A percentile compares a stretch with the other conserved stretches of the same genome.
phyloP scores from a whole-genome alignment of 148 eudicot genomes.

The Cornus florida region DNA sequence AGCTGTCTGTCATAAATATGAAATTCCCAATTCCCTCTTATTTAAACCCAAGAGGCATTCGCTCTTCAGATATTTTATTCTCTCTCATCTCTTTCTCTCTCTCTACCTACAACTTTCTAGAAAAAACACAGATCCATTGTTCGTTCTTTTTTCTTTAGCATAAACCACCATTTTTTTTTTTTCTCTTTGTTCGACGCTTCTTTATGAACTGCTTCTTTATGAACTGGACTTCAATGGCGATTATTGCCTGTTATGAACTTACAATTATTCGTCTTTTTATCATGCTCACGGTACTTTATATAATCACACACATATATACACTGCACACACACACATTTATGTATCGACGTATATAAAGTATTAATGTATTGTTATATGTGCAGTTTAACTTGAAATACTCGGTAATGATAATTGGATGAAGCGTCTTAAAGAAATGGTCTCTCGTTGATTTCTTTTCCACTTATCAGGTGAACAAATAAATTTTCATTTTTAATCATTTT shows the following conservation, averaged over 20 bases:
- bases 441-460: background rate
- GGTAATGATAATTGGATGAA: background rate
- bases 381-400: background rate
- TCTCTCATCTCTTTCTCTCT: conserved; percentile 9
- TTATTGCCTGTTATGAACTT: background rate
- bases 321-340: background rate
- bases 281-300: background rate
- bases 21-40: background rate
- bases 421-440: conserved; percentile 4
- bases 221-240: background rate
- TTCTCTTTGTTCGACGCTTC: background rate
- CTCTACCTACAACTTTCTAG: background rate
- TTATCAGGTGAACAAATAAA: background rate
- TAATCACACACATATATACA: background rate
- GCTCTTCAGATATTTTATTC: conserved; percentile 8
- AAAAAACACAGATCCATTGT: background rate
- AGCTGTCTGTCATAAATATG: background rate
- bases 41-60: background rate
- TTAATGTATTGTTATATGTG: background rate
- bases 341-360: background rate
- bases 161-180: background rate
- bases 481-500: background rate
- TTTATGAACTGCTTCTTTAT: background rate
- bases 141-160: background rate
- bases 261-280: background rate